Evolutionary conservation across 768 basidiomycete genomes (phyloP), one percentile per base, ranked within the genome.

Genomic region (Wakefieldia striispora): DNA sequence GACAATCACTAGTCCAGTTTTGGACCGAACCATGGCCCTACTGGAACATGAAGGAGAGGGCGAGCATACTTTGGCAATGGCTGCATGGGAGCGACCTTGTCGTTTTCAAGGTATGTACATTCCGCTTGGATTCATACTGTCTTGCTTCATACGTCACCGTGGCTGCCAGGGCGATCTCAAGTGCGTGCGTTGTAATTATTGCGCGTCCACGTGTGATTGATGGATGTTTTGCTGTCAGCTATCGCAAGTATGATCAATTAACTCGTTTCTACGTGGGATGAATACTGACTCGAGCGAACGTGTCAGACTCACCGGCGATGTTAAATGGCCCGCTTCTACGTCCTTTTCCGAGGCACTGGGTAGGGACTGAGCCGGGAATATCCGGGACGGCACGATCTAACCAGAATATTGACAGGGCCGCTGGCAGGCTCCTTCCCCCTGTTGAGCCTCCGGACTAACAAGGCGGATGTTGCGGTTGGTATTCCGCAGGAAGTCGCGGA

Each of bases 401-500:
- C 17, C 6, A 41, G 12, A 16, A 3, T 20, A 0, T 60, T 21
- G 24, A 44, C 57, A 85, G 91, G 93, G 5, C 88, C 90, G 2
- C 69, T 97, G 10, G 80, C 82, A 0, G 88, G 89, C 1, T 72
- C 83, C 9, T 89, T 95, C 70, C 86, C 88, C 0, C 63, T 97
- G 8, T 70, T 97, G 21, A 91, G 90, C 61, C 70, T 97, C 50
- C 79, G 95, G 16, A 98, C 95, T 1, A 91, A 88, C 74, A 99
- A 99, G 67, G 95, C 95, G 0, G 94, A 97, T 62, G 93, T 97
- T 2, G 88, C 85, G 6, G 91, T 91, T 21, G 95, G 92, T 0
- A 75, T 99, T 36, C 13, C 54, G 16, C 74, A 82, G 56, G 85
- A 84, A 0, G 70, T 82, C 1, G 91, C 82, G 1, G 84, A 88